A percentile compares a stretch with the other conserved stretches of the same genome.
These are phyloP conservation scores for Lactarius pseudohatsudake DNA, from an alignment of 768 basidiomycete genomes.

Conservation along the genomic window DNA sequence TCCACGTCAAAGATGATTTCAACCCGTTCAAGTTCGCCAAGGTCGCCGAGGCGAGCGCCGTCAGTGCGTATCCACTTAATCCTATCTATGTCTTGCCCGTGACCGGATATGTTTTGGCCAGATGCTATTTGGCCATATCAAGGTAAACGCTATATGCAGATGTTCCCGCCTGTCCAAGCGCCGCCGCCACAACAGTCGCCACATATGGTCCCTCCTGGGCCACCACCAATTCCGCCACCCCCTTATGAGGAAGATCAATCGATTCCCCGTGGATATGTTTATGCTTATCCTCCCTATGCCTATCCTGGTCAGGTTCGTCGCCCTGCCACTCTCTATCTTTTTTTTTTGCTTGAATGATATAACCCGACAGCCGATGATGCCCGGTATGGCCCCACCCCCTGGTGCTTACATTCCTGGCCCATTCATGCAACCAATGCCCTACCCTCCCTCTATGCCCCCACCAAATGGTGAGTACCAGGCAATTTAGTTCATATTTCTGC, in stretches of 20 bases:
- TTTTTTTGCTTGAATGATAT: conserved; percentile 9
- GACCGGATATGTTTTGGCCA: conserved; percentile 33
- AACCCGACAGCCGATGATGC: conserved; percentile 70
- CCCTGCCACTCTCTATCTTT: conserved; percentile 12
- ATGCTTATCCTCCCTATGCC: conserved; percentile 71
- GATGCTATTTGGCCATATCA: conserved; percentile 84
- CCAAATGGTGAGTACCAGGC: conserved; percentile 57
- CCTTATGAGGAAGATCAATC: conserved; percentile 77
- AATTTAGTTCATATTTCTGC: conserved; percentile 11
- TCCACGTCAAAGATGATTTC: conserved; percentile 95
- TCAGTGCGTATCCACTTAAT: conserved; percentile 53
- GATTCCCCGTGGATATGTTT: conserved; percentile 62
- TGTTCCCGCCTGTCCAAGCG: conserved; percentile 67
- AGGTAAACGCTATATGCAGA: conserved; percentile 79
- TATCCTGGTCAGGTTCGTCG: conserved; percentile 71
- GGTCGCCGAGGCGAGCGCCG: conserved; percentile 68
- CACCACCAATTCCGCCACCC: conserved; percentile 68
- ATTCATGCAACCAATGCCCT: conserved; percentile 85
- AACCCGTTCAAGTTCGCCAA: conserved; percentile 93
- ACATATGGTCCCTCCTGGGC: conserved; percentile 67
- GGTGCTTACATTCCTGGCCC: conserved; percentile 76
- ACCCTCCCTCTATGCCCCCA: conserved; percentile 72
- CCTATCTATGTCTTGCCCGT: not conserved
- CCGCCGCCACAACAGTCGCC: conserved; percentile 63
- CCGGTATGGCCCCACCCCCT: conserved; percentile 78